Conservation (phyloP, 805 yeast species). For the Kockiozyma suomiensis region DNA sequence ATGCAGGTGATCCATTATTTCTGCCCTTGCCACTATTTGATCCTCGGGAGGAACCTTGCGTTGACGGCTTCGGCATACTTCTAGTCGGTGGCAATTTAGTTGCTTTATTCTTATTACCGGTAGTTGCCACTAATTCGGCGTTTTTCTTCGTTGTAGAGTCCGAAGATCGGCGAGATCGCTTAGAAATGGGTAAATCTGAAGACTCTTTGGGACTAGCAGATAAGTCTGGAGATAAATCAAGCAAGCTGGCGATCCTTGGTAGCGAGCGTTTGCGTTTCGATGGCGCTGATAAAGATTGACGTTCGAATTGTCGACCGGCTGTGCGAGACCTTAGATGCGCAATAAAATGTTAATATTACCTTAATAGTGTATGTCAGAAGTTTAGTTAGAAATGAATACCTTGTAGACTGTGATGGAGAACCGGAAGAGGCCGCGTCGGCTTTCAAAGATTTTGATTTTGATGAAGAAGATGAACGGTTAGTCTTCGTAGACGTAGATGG, state of each 20-base stretch:
- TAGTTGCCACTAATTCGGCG: not conserved
- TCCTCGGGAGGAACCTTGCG: not conserved
- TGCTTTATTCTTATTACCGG: not conserved
- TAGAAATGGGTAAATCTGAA: not conserved
- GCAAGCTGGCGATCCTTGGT: not conserved
- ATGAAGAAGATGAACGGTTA: not conserved
- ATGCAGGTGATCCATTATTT: constrained; percentile 8
- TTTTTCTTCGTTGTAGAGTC: not conserved
- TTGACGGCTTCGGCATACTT: constrained; percentile 1
- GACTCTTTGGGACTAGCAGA: not conserved
- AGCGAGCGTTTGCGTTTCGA: constrained; percentile 15
- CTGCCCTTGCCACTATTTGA: not conserved
- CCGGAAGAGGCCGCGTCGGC: not conserved
- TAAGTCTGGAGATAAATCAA: constrained; percentile 2
- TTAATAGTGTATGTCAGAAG: too few species aligned
- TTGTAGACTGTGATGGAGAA: constrained; percentile 17
- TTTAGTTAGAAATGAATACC: too few species aligned
- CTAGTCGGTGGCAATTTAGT: not conserved
- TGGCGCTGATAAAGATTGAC: not conserved
- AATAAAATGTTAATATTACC: too few species aligned
- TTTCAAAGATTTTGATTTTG: not conserved
- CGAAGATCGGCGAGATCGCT: constrained; percentile 9
- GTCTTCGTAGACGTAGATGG: not conserved
- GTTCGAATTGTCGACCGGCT: constrained; percentile 3
- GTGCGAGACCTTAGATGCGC: constrained; percentile 10